Percentiles rank a stretch among this genome's conserved stretches.
Evolutionary conservation across 2,329 filamentous ascomycete species (phyloP).

Genomic region (Talaromyces sp.): DNA sequence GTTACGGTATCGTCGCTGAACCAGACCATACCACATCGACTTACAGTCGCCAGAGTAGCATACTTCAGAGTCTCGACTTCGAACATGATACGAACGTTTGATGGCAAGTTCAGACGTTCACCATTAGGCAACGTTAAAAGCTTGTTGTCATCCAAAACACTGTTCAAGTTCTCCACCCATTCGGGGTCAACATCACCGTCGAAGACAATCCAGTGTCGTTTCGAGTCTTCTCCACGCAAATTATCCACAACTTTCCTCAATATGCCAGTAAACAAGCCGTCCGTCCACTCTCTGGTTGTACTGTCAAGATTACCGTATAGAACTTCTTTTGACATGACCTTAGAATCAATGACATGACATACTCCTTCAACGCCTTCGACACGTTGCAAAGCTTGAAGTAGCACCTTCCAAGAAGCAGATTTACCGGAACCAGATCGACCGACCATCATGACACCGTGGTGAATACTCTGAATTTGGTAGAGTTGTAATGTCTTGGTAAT

Average conservation of each 20-base stretch:
- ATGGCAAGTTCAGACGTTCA: conserved; percentile 88
- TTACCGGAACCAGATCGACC: conserved; percentile 97
- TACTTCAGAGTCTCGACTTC: conserved; percentile 98
- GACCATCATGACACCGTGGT: conserved; percentile 99
- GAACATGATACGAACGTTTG: conserved; percentile 99
- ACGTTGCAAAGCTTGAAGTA: conserved; percentile 85
- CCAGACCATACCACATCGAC: conserved; percentile 99
- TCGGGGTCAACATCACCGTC: conserved; percentile 98
- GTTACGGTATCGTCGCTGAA: conserved; percentile 98
- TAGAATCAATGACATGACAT: conserved; percentile 96
- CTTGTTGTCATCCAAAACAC: conserved; percentile 98
- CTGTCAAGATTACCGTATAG: conserved; percentile 94
- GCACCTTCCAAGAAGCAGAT: conserved; percentile 87
- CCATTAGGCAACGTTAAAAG: conserved; percentile 94
- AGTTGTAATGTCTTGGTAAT: conserved; percentile 96
- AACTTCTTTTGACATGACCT: conserved; percentile 99
- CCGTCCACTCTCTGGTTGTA: conserved; percentile 97
- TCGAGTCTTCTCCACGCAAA: conserved; percentile 90
- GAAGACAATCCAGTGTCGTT: conserved; percentile 99
- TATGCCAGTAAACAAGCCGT: conserved; percentile 96
- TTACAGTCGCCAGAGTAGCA: conserved; percentile 95
- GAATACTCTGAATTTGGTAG: conserved; percentile 95
- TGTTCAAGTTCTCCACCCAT: conserved; percentile 99
- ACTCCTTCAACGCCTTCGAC: conserved; percentile 92
- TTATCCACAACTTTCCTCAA: conserved; percentile 98